phyloP scores from a whole-genome alignment of 1,139 yeast species.

The Schwanniomyces etchellsii region DNA sequence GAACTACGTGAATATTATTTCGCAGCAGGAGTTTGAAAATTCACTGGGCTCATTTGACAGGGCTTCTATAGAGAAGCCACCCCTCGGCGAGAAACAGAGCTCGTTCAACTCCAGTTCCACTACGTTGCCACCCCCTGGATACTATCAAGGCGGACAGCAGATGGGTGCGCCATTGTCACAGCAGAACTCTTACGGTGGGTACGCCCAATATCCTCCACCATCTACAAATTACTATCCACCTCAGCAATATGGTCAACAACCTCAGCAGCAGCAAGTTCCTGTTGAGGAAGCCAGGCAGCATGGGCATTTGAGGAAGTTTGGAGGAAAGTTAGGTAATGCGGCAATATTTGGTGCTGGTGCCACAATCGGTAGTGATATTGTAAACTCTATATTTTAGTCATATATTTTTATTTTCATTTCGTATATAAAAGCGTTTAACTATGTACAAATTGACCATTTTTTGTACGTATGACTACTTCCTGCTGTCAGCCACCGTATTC shows the following conservation, averaged over 20 bases:
- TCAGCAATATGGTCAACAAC: constrained; percentile 11
- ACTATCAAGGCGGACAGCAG: constrained; percentile 41
- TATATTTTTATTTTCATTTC: constrained; percentile 1
- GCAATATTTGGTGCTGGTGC: constrained; percentile 98
- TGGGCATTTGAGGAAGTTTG: constrained; percentile 57
- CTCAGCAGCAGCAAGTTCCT: constrained; percentile 15
- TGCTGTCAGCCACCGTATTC: constrained; percentile 74
- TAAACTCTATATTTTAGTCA: constrained; percentile 70
- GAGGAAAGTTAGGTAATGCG: constrained; percentile 84
- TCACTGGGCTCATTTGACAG: no score
- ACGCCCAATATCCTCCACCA: constrained; percentile 49
- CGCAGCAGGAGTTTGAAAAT: constrained; percentile 26
- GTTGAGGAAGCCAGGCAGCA: constrained; percentile 20
- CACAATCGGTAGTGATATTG: constrained; percentile 81
- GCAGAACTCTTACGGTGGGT: constrained; percentile 35
- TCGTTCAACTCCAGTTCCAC: constrained; percentile 8
- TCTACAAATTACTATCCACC: constrained; percentile 30
- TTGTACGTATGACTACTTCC: constrained; percentile 14
- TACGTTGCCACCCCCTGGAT: constrained; percentile 26
- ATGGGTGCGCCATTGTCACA: constrained; percentile 36
- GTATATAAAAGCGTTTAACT: constrained; percentile 4
- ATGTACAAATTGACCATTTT: no score
- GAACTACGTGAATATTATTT: constrained; percentile 62
- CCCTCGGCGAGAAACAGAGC: not conserved
- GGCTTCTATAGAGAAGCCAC: not conserved